A percentile compares a stretch with the other conserved stretches of the same genome.
Conservation (phyloP, 1,139 yeast species). For the Yamadazyma aaseri region DNA sequence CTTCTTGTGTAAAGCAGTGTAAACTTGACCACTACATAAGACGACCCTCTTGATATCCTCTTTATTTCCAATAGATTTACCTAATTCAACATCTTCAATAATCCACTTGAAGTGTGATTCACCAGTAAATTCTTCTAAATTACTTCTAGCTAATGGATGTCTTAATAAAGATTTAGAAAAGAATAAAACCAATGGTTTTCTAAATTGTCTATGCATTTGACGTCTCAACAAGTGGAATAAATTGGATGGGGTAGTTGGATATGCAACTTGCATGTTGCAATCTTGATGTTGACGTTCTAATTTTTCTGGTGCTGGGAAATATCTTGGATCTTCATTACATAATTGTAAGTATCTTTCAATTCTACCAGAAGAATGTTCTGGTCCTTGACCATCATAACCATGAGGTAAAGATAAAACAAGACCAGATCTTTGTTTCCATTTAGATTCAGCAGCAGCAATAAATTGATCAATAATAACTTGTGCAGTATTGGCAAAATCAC, state of each 20-base stretch:
- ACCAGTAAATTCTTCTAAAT: slow-evolving; percentile 79
- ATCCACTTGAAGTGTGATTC: slow-evolving; percentile 94
- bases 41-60: slow-evolving; percentile 88
- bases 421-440: slow-evolving; percentile 99
- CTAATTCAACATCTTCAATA: slow-evolving; percentile 86
- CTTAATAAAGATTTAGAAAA: slow-evolving; percentile 94
- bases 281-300: slow-evolving; percentile 98
- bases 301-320: slow-evolving; percentile 86
- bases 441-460: slow-evolving; percentile 94
- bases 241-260: slow-evolving; percentile 98
- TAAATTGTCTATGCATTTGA: slow-evolving; percentile 99
- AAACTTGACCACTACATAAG: slow-evolving; percentile 90
- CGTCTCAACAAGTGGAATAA: slow-evolving; percentile 96
- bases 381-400: slow-evolving; percentile 99
- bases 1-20: slow-evolving; percentile 85
- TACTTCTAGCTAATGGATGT: slow-evolving; percentile 95
- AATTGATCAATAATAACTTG: slow-evolving; percentile 98
- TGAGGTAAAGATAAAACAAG: slow-evolving; percentile 93
- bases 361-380: slow-evolving; percentile 98
- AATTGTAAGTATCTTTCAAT: slow-evolving; percentile 94
- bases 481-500: slow-evolving; percentile 99
- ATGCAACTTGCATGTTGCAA: slow-evolving; percentile 95
- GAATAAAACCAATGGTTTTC: slow-evolving; percentile 88
- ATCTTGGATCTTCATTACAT: slow-evolving; percentile 94
- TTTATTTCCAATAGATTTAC: slow-evolving; percentile 70